Evolutionary conservation across 2,329 filamentous ascomycete species (phyloP).

Genomic region (Hypocrella siamensis): DNA sequence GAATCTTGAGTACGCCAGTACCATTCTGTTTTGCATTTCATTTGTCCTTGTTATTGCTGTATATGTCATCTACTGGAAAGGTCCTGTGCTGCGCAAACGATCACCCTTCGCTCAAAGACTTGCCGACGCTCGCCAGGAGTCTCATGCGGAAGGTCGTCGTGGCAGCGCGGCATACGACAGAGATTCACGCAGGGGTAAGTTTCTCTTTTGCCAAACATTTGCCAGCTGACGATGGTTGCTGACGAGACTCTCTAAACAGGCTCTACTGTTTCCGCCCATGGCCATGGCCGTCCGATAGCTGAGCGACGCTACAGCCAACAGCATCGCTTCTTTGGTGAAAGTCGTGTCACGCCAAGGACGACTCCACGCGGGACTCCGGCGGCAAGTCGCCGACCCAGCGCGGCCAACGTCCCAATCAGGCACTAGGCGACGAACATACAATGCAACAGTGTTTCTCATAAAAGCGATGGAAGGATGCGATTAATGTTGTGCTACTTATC

Average conservation of each 20-base stretch:
- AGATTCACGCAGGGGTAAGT: constrained; percentile 13
- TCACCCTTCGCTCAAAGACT: constrained; percentile 52
- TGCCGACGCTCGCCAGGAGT: constrained; percentile 23
- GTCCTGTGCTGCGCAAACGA: constrained; percentile 39
- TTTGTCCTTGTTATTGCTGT: constrained; percentile 45
- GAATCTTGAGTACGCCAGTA: constrained; percentile 43
- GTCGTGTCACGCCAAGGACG: constrained; percentile 20
- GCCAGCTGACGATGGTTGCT: too few relatives aligned
- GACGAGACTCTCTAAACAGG: too few relatives aligned
- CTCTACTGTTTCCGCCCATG: constrained; percentile 10
- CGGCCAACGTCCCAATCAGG: constrained; percentile 5
- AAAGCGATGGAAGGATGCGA: too few relatives aligned
- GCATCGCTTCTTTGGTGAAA: constrained; percentile 25
- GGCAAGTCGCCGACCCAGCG: constrained; percentile 16
- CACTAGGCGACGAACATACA: constrained; percentile 1
- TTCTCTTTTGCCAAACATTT: too few relatives aligned
- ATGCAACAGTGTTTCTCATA: not conserved
- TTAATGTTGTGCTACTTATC: too few relatives aligned
- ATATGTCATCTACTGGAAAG: constrained; percentile 52
- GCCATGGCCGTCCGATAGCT: constrained; percentile 6
- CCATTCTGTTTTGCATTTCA: constrained; percentile 47
- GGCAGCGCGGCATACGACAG: constrained; percentile 12
- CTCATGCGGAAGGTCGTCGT: constrained; percentile 12
- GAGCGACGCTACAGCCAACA: constrained; percentile 21
- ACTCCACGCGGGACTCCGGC: constrained; percentile 22